Percentiles rank a stretch among this genome's conserved stretches.
phyloP scores from a whole-genome alignment of 352 stramenopile species.

The Phytopythium helicoides region DNA sequence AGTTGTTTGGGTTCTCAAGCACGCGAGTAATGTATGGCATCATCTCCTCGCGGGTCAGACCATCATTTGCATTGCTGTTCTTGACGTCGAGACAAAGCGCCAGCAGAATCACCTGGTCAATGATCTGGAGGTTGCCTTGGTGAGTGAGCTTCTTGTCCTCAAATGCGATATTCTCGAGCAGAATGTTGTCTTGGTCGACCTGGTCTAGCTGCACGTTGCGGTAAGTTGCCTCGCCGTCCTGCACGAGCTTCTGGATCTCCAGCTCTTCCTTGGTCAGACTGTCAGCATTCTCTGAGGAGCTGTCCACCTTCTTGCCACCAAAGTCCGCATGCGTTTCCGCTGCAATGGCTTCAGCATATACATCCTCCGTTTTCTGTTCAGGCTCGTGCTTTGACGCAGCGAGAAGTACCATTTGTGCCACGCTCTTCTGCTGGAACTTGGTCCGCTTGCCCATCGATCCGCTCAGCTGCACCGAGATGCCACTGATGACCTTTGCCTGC shows the following conservation, averaged over 20 bases:
- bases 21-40: constrained; percentile 92
- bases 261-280: constrained; percentile 49
- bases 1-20: constrained; percentile 93
- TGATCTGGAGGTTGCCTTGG: constrained; percentile 70
- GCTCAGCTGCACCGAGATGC: constrained; percentile 87
- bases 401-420: constrained; percentile 87
- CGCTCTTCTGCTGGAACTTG: constrained; percentile 93
- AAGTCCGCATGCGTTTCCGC: constrained; percentile 65
- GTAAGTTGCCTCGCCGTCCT: constrained; percentile 67
- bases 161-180: constrained; percentile 92
- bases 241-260: constrained; percentile 56
- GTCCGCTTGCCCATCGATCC: constrained; percentile 93
- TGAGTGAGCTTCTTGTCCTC: constrained; percentile 61
- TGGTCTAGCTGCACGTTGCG: constrained; percentile 88
- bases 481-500: constrained; percentile 76
- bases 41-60: constrained; percentile 95
- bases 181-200: constrained; percentile 84
- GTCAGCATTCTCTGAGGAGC: constrained; percentile 20
- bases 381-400: constrained; percentile 60
- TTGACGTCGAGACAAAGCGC: constrained; percentile 96
- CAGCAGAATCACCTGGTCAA: constrained; percentile 90
- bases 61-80: constrained; percentile 94
- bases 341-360: constrained; percentile 55
- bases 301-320: constrained; percentile 42
- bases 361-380: constrained; percentile 27